phyloP scores from a whole-genome alignment of 2,329 filamentous ascomycete species.

The Pleurostoma richardsiae region DNA sequence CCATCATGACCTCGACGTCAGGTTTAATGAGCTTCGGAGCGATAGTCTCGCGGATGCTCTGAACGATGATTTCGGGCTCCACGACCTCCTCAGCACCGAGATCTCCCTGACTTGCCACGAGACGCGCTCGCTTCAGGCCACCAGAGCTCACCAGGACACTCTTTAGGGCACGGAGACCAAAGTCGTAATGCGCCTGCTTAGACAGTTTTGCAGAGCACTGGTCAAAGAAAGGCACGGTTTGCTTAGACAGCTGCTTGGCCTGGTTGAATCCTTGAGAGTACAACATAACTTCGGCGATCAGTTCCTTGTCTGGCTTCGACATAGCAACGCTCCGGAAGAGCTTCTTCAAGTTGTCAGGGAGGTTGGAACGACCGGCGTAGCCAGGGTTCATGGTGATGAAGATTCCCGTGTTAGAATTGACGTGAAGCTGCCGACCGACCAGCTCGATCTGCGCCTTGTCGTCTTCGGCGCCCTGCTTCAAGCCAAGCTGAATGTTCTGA shows the following conservation, averaged over 20 bases:
- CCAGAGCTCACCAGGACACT: conserved; percentile 98
- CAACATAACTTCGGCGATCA: conserved; percentile 99
- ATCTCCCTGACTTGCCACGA: conserved; percentile 52
- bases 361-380: conserved; percentile 94
- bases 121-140: conserved; percentile 81
- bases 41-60: conserved; percentile 97
- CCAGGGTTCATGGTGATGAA: conserved; percentile 99
- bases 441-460: conserved; percentile 88
- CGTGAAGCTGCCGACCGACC: conserved; percentile 81
- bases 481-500: conserved; percentile 95
- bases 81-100: conserved; percentile 66
- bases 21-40: conserved; percentile 92
- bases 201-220: conserved; percentile 76
- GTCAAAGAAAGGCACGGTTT: conserved; percentile 98
- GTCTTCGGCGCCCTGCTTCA: conserved; percentile 79
- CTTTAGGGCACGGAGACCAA: conserved; percentile 94
- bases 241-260: conserved; percentile 87
- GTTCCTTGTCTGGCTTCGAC: conserved; percentile 99
- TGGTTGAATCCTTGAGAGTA: conserved; percentile 99
- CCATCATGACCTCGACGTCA: conserved; percentile 83
- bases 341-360: conserved; percentile 99
- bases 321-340: conserved; percentile 98
- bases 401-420: conserved; percentile 92
- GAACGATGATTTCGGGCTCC: conserved; percentile 96
- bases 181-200: conserved; percentile 98